These are phyloP conservation scores for Forsythia suspensa DNA, from an alignment of 257 asterid species.

Conservation along the genomic window DNA sequence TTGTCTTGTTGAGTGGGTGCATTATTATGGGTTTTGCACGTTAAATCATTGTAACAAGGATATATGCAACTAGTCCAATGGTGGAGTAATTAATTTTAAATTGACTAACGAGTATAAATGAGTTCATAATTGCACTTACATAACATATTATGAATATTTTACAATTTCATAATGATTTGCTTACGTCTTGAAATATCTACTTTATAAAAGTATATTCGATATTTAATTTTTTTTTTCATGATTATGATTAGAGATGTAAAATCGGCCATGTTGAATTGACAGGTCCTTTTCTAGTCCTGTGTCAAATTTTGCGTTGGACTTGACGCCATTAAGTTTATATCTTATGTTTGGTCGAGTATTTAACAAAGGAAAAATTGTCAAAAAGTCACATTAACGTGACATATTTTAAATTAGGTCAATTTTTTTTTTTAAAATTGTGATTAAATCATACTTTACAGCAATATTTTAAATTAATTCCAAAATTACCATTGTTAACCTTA, in stretches of 20 bases:
- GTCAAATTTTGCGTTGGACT: no score
- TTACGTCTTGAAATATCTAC: neutral
- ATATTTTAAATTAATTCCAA: no score
- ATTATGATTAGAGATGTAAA: neutral
- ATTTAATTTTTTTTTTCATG: no score
- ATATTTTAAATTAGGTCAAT: no score
- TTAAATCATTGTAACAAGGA: neutral
- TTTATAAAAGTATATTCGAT: neutral
- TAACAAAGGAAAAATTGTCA: no score
- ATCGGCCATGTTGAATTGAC: no score
- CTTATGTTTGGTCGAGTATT: neutral
- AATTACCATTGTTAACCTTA: no score
- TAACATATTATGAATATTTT: neutral
- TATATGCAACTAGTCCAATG: neutral
- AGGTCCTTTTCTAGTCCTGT: no score
- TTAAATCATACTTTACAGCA: no score
- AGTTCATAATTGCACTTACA: neutral
- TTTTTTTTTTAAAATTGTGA: no score
- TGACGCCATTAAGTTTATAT: no score
- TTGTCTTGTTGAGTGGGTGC: conserved; percentile 52
- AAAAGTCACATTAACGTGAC: no score
- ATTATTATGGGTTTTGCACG: conserved; percentile 32
- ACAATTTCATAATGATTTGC: neutral
- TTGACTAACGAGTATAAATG: neutral
- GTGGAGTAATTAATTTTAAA: neutral